phyloP scores from a whole-genome alignment of 805 yeast genomes.

The Scheffersomyces amazonensis region DNA sequence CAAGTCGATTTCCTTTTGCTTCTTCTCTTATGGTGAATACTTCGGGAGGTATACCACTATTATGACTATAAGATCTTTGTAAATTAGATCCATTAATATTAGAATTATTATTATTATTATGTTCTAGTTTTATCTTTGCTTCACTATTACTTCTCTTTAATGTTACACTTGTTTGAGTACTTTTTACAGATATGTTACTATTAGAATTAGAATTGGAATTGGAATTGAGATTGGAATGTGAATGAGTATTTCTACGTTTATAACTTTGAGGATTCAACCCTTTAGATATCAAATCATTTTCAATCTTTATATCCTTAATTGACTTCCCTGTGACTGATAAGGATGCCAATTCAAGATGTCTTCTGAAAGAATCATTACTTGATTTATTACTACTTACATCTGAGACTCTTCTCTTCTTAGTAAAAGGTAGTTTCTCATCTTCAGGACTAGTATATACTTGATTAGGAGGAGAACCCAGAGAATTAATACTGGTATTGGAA shows the following conservation, averaged over 20 bases:
- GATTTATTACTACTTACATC: background rate
- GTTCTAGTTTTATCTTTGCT: background rate
- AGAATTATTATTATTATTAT: too few species aligned
- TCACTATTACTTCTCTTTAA: slow-evolving; percentile 14
- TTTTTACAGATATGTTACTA: background rate
- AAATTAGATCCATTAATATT: too few species aligned
- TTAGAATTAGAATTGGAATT: background rate
- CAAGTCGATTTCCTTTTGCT: slow-evolving; percentile 11
- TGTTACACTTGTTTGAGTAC: background rate
- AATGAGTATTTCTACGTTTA: slow-evolving; percentile 3
- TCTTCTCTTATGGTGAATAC: slow-evolving; percentile 3
- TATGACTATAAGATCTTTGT: background rate
- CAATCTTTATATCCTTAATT: slow-evolving; percentile 47
- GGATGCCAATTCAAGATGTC: slow-evolving; percentile 55
- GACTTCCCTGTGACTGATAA: slow-evolving; percentile 56
- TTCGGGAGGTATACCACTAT: background rate
- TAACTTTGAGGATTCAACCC: slow-evolving; percentile 48
- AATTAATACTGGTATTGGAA: background rate
- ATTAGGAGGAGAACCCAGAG: background rate
- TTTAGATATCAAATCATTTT: slow-evolving; percentile 45
- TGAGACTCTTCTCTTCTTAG: background rate
- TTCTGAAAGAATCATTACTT: slow-evolving; percentile 23
- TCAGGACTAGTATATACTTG: background rate
- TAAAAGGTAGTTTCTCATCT: background rate
- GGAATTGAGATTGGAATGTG: background rate